phyloP scores from a whole-genome alignment of 805 yeast genomes.

The Zygosaccharomyces gambellarensis region DNA sequence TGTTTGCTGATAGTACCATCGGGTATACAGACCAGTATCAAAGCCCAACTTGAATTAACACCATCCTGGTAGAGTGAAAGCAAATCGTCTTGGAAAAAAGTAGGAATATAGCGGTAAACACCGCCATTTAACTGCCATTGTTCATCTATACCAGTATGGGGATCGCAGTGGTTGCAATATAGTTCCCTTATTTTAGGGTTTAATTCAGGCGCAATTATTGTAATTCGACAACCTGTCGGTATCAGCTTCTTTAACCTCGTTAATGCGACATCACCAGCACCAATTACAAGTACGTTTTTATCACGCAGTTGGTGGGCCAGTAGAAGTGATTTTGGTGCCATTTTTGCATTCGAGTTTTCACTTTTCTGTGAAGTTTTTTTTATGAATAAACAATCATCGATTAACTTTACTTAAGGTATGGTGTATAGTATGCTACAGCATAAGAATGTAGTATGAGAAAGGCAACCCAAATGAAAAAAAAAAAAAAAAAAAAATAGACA shows the following conservation, averaged over 20 bases:
- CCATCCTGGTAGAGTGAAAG: conserved; percentile 17
- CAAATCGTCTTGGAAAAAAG: conserved; percentile 15
- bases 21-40: conserved; percentile 32
- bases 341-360: conserved; percentile 1
- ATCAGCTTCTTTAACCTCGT: conserved; percentile 32
- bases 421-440: too few species aligned
- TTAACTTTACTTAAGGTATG: too few species aligned
- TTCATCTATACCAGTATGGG: conserved; percentile 2
- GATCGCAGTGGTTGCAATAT: conserved; percentile 8
- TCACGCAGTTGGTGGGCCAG: conserved; percentile 29
- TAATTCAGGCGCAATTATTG: conserved; percentile 27
- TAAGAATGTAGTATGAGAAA: too few species aligned
- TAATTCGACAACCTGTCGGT: conserved; percentile 33
- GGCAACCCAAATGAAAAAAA: neutral
- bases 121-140: conserved; percentile 16
- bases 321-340: conserved; percentile 23
- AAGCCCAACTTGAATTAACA: conserved; percentile 21
- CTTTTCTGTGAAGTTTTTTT: neutral
- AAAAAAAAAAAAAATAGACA: neutral
- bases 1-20: conserved; percentile 21
- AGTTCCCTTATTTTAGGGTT: conserved; percentile 14
- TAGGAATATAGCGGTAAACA: conserved; percentile 17
- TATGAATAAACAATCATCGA: too few species aligned
- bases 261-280: conserved; percentile 35
- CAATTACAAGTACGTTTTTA: conserved; percentile 29